Conservation (phyloP, 148 eudicot species). For the Rhododendron ferrugineum region DNA sequence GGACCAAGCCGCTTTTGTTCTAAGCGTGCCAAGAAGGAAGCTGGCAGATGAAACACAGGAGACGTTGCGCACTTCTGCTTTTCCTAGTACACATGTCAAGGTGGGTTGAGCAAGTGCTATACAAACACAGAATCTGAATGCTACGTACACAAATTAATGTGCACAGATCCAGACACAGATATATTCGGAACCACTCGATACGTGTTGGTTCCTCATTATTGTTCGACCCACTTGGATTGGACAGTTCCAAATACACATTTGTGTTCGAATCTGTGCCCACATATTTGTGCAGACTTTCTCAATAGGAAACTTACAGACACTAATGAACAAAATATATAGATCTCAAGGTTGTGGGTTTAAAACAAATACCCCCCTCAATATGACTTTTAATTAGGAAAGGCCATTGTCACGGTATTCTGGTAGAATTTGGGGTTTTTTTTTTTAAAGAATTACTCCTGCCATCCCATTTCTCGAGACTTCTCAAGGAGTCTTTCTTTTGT, state of each 20-base stretch:
- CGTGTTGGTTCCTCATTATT: background rate
- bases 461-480: background rate
- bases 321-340: background rate
- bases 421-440: background rate
- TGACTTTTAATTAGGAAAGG: background rate
- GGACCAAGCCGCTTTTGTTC: conserved; percentile 22
- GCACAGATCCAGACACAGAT: background rate
- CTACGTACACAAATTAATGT: background rate
- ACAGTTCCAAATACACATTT: background rate
- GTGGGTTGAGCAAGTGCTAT: background rate
- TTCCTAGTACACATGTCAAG: conserved; percentile 22
- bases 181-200: background rate
- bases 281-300: background rate
- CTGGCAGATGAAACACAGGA: conserved; percentile 18
- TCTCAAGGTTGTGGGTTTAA: background rate
- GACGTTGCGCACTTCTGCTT: conserved; percentile 15
- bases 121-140: background rate
- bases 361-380: background rate
- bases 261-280: background rate
- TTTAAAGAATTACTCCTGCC: background rate
- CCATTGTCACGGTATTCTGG: background rate
- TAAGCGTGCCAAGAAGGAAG: conserved; percentile 18
- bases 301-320: background rate
- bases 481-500: background rate
- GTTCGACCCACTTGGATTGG: background rate